Conservation (phyloP, 306 rosid species). For the Begonia fuchsioides region DNA sequence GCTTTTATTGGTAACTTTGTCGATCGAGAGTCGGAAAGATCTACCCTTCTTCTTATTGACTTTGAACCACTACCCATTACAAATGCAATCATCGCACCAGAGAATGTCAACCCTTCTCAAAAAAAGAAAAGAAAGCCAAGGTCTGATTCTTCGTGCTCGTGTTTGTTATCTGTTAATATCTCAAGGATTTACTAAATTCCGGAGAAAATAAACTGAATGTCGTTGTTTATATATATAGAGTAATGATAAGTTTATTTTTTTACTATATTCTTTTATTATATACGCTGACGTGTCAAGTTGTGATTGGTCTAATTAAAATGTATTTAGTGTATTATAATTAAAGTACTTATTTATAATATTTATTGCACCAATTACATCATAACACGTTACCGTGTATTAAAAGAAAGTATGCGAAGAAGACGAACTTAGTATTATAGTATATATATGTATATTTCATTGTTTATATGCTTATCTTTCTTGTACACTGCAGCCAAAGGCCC, state of each 20-base stretch:
- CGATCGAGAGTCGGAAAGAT: constrained; percentile 80
- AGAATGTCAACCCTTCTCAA: constrained; percentile 9
- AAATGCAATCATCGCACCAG: constrained; percentile 13
- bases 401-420: constrained; percentile 8
- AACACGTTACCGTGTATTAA: too few relatives aligned
- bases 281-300: too few relatives aligned
- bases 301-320: too few relatives aligned
- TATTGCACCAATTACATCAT: too few relatives aligned
- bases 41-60: constrained; percentile 48
- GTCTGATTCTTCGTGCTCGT: constrained; percentile 13
- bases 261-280: too few relatives aligned
- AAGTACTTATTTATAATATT: too few relatives aligned
- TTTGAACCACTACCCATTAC: constrained; percentile 35
- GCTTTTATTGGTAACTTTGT: constrained; percentile 60
- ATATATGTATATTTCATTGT: constrained; percentile 5
- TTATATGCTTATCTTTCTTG: not conserved
- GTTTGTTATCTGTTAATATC: constrained; percentile 2
- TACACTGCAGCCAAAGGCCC: constrained; percentile 23
- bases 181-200: too few relatives aligned
- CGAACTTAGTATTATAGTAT: too few relatives aligned
- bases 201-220: too few relatives aligned
- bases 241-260: too few relatives aligned
- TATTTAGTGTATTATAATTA: too few relatives aligned
- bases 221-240: too few relatives aligned
- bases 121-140: constrained; percentile 28